Conservation (phyloP, 352 stramenopile genomes). For the Globisporangium canariense region DNA sequence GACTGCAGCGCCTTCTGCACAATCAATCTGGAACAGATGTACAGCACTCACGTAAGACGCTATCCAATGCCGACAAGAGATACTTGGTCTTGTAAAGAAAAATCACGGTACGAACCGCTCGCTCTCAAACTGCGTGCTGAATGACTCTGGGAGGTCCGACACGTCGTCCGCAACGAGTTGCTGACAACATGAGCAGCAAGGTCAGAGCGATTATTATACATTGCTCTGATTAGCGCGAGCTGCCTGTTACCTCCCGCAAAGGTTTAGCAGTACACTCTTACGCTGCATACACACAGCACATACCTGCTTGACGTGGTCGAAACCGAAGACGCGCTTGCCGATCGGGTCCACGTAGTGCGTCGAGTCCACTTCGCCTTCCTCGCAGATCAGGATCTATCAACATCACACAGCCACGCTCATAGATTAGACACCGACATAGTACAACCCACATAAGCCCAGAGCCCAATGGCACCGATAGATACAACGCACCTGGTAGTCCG, state of each 20-base stretch:
- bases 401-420: background rate
- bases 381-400: constrained; percentile 70
- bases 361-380: constrained; percentile 76
- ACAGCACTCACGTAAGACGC: background rate
- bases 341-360: constrained; percentile 85
- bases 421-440: background rate
- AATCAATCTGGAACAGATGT: constrained; percentile 20
- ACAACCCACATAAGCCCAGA: no score
- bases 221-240: no score
- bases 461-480: background rate
- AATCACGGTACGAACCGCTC: constrained; percentile 43
- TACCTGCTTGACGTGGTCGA: constrained; percentile 86
- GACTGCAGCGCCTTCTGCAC: constrained; percentile 73
- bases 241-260: no score
- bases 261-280: background rate
- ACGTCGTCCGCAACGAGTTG: constrained; percentile 54
- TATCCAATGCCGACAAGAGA: background rate
- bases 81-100: background rate
- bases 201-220: no score
- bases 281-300: background rate
- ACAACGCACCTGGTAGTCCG: constrained; percentile 64
- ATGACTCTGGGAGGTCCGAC: constrained; percentile 32
- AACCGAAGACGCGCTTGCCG: constrained; percentile 67
- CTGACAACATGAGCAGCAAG: background rate
- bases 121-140: constrained; percentile 54